phyloP scores from a whole-genome alignment of 1,284 basidiomycete species.

The Ceratobasidium sp. region DNA sequence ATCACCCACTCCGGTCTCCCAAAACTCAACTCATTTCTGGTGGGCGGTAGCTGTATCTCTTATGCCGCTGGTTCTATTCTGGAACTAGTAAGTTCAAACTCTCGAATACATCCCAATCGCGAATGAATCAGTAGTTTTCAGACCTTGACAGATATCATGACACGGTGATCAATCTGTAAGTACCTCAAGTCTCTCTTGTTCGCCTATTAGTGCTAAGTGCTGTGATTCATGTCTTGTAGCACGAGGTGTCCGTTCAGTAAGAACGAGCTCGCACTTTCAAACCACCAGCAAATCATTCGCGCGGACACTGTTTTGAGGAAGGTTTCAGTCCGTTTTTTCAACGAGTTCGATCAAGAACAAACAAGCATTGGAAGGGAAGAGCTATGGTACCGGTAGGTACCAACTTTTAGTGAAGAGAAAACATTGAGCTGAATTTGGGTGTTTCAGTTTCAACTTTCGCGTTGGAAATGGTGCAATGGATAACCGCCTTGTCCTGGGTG shows the following conservation, averaged over 20 bases:
- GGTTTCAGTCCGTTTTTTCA: constrained; percentile 12
- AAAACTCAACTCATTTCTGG: background rate
- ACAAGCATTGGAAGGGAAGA: background rate
- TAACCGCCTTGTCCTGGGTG: background rate
- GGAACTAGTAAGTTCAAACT: background rate
- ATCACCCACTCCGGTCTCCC: background rate
- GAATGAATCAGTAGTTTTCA: background rate
- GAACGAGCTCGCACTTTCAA: constrained; percentile 14
- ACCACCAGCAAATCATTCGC: constrained; percentile 20
- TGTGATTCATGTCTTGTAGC: background rate
- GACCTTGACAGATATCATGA: background rate
- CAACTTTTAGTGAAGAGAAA: background rate
- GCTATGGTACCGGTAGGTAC: constrained; percentile 26
- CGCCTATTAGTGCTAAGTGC: background rate
- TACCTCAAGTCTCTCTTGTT: background rate
- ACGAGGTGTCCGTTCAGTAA: constrained; percentile 9
- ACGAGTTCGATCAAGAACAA: constrained; percentile 19
- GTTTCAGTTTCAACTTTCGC: constrained; percentile 10
- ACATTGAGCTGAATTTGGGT: no score
- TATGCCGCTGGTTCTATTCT: constrained; percentile 30
- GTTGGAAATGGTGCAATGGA: background rate
- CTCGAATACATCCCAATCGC: background rate
- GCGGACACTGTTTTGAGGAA: background rate
- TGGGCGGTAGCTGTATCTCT: background rate
- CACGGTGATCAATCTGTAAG: constrained; percentile 16